phyloP scores from a whole-genome alignment of 495 filamentous ascomycete species.

The Penicillium antarcticum region DNA sequence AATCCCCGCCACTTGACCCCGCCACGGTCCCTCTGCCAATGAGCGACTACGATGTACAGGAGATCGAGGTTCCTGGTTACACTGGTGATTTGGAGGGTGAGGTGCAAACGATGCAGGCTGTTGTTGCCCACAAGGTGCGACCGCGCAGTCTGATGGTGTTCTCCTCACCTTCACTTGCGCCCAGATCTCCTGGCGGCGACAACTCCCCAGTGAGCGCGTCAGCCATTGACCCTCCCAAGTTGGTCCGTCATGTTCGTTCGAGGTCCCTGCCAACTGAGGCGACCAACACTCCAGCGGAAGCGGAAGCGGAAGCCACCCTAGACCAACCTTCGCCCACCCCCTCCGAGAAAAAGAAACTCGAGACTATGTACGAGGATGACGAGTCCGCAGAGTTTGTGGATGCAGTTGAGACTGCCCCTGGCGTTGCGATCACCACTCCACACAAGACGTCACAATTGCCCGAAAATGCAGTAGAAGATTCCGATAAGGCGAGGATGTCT shows the following conservation, averaged over 20 bases:
- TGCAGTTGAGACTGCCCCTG: slow-evolving; percentile 19
- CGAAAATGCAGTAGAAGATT: slow-evolving; percentile 7
- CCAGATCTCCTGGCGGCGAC: slow-evolving; percentile 29
- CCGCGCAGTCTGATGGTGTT: slow-evolving; percentile 63
- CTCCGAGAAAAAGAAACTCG: slow-evolving; percentile 31
- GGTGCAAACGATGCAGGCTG: slow-evolving; percentile 47
- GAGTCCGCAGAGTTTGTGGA: slow-evolving; percentile 30
- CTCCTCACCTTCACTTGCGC: slow-evolving; percentile 29
- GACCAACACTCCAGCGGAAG: slow-evolving; percentile 13
- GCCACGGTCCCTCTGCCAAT: slow-evolving; percentile 62
- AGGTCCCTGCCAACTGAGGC: slow-evolving; percentile 50
- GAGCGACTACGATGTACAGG: slow-evolving; percentile 63
- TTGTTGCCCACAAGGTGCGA: slow-evolving; percentile 47
- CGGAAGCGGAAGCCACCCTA: slow-evolving; percentile 8
- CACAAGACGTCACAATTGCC: slow-evolving; percentile 1
- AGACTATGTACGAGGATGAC: slow-evolving; percentile 45
- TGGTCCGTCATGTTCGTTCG: slow-evolving; percentile 47
- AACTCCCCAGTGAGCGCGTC: slow-evolving; percentile 29
- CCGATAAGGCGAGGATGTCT: slow-evolving; percentile 21
- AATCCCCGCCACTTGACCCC: slow-evolving; percentile 39
- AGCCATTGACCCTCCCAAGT: slow-evolving; percentile 15
- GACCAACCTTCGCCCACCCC: slow-evolving; percentile 27
- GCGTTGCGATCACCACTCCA: slow-evolving; percentile 21
- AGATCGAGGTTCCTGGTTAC: slow-evolving; percentile 70
- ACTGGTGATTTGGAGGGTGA: slow-evolving; percentile 57